Evolutionary conservation across 768 basidiomycete genomes (phyloP).

Genomic region (Fomitopsis serialis): DNA sequence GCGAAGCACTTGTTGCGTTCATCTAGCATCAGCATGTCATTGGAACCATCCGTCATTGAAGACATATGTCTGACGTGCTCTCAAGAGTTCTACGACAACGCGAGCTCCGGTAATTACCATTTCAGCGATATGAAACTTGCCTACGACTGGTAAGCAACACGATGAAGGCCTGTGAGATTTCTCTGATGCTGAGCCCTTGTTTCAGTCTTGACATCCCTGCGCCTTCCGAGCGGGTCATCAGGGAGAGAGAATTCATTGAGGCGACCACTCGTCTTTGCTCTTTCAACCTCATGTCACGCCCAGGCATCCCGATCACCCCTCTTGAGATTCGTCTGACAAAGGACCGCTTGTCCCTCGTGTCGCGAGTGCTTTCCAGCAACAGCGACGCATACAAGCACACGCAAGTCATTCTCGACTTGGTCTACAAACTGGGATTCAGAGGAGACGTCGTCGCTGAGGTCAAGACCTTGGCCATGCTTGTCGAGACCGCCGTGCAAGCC

Average conservation of each 20-base stretch:
- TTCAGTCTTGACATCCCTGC: slow-evolving; percentile 71
- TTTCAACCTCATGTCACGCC: slow-evolving; percentile 75
- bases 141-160: slow-evolving; percentile 75
- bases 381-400: slow-evolving; percentile 87
- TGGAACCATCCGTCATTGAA: slow-evolving; percentile 54
- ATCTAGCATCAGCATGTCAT: slow-evolving; percentile 37
- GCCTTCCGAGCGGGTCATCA: slow-evolving; percentile 51
- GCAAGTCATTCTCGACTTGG: slow-evolving; percentile 86
- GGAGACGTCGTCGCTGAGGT: slow-evolving; percentile 72
- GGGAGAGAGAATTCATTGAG: slow-evolving; percentile 92
- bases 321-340: slow-evolving; percentile 91
- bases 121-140: slow-evolving; percentile 95
- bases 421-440: slow-evolving; percentile 79
- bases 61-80: slow-evolving; percentile 77
- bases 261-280: slow-evolving; percentile 95
- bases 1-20: slow-evolving; percentile 58
- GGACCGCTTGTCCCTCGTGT: slow-evolving; percentile 83
- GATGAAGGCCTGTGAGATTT: neutral
- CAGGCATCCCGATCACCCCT: slow-evolving; percentile 77
- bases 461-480: slow-evolving; percentile 85
- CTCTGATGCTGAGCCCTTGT: neutral
- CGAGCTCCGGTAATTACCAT: slow-evolving; percentile 86
- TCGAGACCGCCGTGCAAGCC: slow-evolving; percentile 76
- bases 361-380: slow-evolving; percentile 79
- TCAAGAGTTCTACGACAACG: slow-evolving; percentile 93